Base-by-base conservation (phyloP, 176 grass and related monocot species). In the Oryza meyeriana region DNA sequence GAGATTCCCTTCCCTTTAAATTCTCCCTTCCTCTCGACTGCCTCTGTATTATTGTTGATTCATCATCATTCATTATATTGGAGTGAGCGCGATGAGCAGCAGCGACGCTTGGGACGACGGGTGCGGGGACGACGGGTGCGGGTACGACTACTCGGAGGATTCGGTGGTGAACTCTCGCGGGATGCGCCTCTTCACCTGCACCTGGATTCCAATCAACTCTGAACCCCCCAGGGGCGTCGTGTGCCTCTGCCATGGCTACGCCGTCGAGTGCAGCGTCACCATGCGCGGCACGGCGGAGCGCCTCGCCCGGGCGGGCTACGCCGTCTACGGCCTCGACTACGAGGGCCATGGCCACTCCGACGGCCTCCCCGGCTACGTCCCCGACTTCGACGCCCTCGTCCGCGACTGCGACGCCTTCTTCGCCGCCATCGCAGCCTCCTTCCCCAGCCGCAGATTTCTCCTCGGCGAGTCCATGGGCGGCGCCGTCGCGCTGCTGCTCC, bases 181-280 rank as follows among this genome's bases (percentile, higher is more conserved):
- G 26, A 72, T 87, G 78, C 50, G 71, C 27, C 92, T 92, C 13
- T 98, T 94, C 84, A 81, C 95, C 41, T 93, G 95, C 70, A 66
- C 55, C 72, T 98, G 95, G 95, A 22, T 89, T 45, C 92, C 95
- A 0, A 61, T 45, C 69, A 3, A n/a, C n/a, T n/a, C n/a, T n/a
- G n/a, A n/a, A n/a, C n/a, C 32, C 12, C 1, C 42, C 0, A 93
- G 86, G 72, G 95, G 88, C 63, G 67, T 91, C 18, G 74, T 98
- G 22, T 93, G 94, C 86, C 41, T 98, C 7, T 98, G 95, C 78
- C 95, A 98, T 62, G 94, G 94, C 13, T 97, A 97, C 75, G 94
- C 94, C 1, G 86, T 97, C 67, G 94, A 97, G 79, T 97, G 94
- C 84, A 88, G 89, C 71, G 83, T 97, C 26, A 89, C 94, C 4